Percentiles rank a stretch among this genome's conserved stretches.
Conservation (phyloP, 2,329 filamentous ascomycete genomes). For the Trichoderma citrinoviride region DNA sequence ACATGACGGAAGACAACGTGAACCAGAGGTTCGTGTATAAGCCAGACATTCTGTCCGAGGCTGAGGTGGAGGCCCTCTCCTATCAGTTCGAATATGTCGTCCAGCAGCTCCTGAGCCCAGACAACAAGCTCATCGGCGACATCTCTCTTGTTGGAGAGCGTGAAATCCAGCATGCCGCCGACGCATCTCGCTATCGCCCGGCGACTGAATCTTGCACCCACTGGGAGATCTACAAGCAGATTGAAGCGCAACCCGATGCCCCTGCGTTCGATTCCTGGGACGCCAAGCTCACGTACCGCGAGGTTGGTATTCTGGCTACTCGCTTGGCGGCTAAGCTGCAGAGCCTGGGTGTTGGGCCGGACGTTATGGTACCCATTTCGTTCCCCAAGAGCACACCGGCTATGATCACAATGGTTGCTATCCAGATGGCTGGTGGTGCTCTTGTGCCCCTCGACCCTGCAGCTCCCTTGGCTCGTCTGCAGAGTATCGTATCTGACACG, state of each 20-base stretch:
- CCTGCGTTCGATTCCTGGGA: conserved; percentile 18
- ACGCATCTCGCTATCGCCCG: neutral
- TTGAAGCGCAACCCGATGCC: neutral
- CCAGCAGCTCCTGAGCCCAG: conserved; percentile 20
- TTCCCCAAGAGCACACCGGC: conserved; percentile 24
- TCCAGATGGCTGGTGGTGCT: conserved; percentile 23
- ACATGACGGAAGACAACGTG: conserved; percentile 13
- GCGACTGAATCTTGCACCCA: conserved; percentile 30
- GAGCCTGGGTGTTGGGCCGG: conserved; percentile 5
- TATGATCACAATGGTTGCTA: conserved; percentile 23
- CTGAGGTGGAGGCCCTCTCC: conserved; percentile 18
- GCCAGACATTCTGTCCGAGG: conserved; percentile 7
- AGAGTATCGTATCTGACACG: conserved; percentile 4
- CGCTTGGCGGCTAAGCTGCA: conserved; percentile 7
- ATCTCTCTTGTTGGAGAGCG: neutral
- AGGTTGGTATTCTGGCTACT: neutral
- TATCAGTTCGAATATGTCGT: conserved; percentile 24
- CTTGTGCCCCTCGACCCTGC: conserved; percentile 23
- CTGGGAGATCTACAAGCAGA: conserved; percentile 16
- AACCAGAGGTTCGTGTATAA: conserved; percentile 19
- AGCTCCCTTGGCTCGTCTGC: conserved; percentile 3
- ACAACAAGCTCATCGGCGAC: neutral
- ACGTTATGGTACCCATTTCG: conserved; percentile 21
- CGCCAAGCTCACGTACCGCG: conserved; percentile 6
- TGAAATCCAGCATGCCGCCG: neutral